Conservation (phyloP, 2,329 filamentous ascomycete species). For the Magnaporthiopsis rhizophila region DNA sequence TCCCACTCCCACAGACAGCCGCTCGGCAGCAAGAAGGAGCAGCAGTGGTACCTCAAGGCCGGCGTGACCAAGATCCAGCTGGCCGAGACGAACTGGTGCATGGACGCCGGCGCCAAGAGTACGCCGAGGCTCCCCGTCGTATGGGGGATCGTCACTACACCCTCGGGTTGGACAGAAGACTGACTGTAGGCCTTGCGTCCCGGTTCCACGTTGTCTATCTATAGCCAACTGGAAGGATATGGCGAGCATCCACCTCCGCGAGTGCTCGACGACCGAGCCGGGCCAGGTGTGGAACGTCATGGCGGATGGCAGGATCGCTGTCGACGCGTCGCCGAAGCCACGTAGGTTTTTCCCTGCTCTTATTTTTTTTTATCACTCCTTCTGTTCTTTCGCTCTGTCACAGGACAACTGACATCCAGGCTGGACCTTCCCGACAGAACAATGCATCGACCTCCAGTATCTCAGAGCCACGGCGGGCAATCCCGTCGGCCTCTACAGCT, state of each 20-base stretch:
- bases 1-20: slow-evolving; percentile 20
- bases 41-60: slow-evolving; percentile 32
- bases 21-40: slow-evolving; percentile 23
- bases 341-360: slow-evolving; percentile 18
- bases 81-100: slow-evolving; percentile 27
- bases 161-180: neutral
- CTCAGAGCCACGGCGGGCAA: slow-evolving; percentile 33
- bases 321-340: slow-evolving; percentile 23
- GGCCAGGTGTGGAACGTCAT: slow-evolving; percentile 29
- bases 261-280: slow-evolving; percentile 24
- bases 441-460: slow-evolving; percentile 33
- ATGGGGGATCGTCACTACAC: neutral
- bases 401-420: slow-evolving; percentile 5
- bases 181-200: neutral
- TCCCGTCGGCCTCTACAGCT: slow-evolving; percentile 30
- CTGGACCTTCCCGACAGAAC: slow-evolving; percentile 18
- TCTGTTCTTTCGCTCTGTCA: neutral
- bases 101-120: slow-evolving; percentile 29
- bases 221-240: slow-evolving; percentile 32
- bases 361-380: neutral
- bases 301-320: slow-evolving; percentile 30
- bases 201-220: no score
- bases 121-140: slow-evolving; percentile 2
- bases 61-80: slow-evolving; percentile 28
- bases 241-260: slow-evolving; percentile 25